Evolutionary conservation across 805 yeast genomes (phyloP), one percentile per base, ranked within the genome.

Genomic region (Lachancea kluyveri): DNA sequence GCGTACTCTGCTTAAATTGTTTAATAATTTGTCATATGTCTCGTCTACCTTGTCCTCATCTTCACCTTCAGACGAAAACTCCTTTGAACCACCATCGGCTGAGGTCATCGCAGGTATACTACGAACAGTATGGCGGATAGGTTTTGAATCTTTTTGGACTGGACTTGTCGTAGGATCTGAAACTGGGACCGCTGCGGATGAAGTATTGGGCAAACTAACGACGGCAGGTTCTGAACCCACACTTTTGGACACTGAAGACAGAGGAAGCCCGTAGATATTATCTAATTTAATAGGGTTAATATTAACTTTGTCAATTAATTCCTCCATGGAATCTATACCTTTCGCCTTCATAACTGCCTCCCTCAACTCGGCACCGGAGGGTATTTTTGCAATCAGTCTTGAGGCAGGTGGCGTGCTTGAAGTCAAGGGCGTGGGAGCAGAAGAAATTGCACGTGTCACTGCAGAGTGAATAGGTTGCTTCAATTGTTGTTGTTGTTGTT

Each of bases 271-370:
- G 47, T 73, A 74, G 33, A 75, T 69, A 14, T 63, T 68, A 20
- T 72, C 75, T 36, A 76, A 52, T 36, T 66, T 67, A 16, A 70
- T 62, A 15, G 71, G 56, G 36, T 78, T 72, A 33, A 65, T 65
- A 45, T 72, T 74, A 32, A 81, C 81, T 42, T 74, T 79, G 28
- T 68, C 71, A 42, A 81, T 80, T 43, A 81, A 65, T 35, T 79
- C 84, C 13, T 69, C 67, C 7, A 80, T 80, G 16, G 80, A 71
- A 39, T 77, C 77, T 33, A 79, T 75, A 41, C 90, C 90, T 46
- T 79, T 80, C 3, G 87, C 86, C 36, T 74, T 73, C 33, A 81
- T 77, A 17, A 82, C 79, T 0, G 72, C 72, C 20, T 65, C 65
- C 33, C 74, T 56, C 13, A 69, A 41, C 37, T 68, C 72, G 4